phyloP scores from a whole-genome alignment of 2,329 filamentous ascomycete species.

The Neoarthrinium moseri region DNA sequence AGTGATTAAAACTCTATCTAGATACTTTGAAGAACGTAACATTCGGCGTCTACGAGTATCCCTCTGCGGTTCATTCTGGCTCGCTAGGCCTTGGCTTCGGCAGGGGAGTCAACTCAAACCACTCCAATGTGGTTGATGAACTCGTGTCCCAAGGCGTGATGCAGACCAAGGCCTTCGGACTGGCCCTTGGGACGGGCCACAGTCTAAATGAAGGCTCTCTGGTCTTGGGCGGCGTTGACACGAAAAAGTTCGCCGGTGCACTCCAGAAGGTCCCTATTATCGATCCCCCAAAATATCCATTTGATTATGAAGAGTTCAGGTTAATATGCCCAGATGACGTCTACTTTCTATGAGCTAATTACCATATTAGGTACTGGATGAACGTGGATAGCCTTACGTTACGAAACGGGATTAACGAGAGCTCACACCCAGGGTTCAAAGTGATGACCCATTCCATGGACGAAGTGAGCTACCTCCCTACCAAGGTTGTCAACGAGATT shows the following conservation, averaged over 20 bases:
- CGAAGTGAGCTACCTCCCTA: slow-evolving; percentile 2
- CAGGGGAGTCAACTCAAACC: slow-evolving; percentile 22
- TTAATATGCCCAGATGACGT: background rate
- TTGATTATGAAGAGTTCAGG: background rate
- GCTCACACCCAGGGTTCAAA: background rate
- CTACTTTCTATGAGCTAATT: background rate
- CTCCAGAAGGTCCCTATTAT: slow-evolving; percentile 16
- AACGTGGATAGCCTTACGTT: background rate
- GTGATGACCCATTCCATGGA: slow-evolving; percentile 1
- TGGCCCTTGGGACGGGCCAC: slow-evolving; percentile 28
- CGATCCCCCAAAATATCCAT: background rate
- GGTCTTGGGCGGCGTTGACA: slow-evolving; percentile 47
- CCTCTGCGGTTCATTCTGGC: slow-evolving; percentile 25
- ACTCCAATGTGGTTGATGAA: slow-evolving; percentile 28
- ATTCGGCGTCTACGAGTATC: slow-evolving; percentile 27
- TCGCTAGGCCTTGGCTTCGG: slow-evolving; percentile 32
- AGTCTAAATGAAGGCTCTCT: slow-evolving; percentile 23
- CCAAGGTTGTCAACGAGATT: background rate
- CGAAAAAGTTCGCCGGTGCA: slow-evolving; percentile 40
- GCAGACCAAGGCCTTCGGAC: slow-evolving; percentile 27
- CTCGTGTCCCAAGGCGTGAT: slow-evolving; percentile 24
- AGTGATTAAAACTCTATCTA: background rate
- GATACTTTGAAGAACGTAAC: slow-evolving; percentile 20
- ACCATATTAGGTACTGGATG: slow-evolving; percentile 6
- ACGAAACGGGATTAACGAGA: background rate